Evolutionary conservation across 768 basidiomycete genomes (phyloP).

Genomic region (Hypholoma sublateritium): DNA sequence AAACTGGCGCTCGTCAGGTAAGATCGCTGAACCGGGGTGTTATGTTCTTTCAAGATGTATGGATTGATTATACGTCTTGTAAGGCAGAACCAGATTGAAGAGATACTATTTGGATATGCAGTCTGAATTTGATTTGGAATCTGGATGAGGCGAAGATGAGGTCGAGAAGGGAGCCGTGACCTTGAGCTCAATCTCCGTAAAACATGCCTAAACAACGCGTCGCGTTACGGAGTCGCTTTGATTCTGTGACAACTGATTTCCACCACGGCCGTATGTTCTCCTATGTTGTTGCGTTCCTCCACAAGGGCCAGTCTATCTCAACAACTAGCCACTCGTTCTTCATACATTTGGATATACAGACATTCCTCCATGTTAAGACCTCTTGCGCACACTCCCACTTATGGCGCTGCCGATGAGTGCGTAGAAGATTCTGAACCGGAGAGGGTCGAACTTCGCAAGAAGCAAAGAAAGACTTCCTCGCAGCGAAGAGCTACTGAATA

Average conservation of each 20-base stretch:
- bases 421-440: constrained; percentile 78
- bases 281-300: background rate
- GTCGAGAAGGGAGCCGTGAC: background rate
- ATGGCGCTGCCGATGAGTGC: constrained; percentile 31
- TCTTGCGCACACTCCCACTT: background rate
- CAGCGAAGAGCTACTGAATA: too few relatives aligned
- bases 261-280: background rate
- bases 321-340: background rate
- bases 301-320: background rate
- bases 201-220: constrained; percentile 47
- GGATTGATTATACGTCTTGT: background rate
- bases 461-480: background rate
- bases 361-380: background rate
- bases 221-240: constrained; percentile 23
- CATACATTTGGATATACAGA: background rate
- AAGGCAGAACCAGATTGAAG: background rate
- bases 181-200: background rate
- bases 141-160: background rate
- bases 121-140: background rate
- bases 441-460: constrained; percentile 38
- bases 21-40: background rate
- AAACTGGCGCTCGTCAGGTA: background rate
- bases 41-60: background rate
- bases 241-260: background rate
- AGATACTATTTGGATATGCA: background rate